Evolutionary conservation across 2,329 filamentous ascomycete genomes (phyloP), one percentile per base, ranked within the genome.

Genomic region (Mycosphaerelloides madeirae): DNA sequence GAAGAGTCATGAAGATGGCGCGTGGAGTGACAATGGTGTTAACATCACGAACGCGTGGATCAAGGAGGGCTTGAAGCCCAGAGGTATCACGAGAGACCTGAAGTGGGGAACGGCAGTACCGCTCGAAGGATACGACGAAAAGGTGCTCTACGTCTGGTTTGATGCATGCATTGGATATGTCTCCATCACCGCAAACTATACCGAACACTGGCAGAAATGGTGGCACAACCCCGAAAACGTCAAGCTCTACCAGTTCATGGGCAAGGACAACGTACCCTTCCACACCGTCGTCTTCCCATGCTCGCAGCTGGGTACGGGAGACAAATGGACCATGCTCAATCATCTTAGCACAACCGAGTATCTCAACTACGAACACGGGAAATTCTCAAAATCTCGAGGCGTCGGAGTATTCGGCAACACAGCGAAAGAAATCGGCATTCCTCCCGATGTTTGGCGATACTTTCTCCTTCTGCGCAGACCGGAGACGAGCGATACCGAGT

Each of bases 81-180:
- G 91, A 57, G 87, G 87, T 53, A 97, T 97, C 64, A 95, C 91
- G 11, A 76, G 91, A 65, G 91, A 97, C 72, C 74, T 96, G 48
- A 90, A 86, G 65, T 96, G 91, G 91, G 91, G 91, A 61, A 80
- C 79, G 6, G 74, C 77, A 2, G 77, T 81, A 11, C 78, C 78
- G 20, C 60, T 79, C 3, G 67, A 75, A 22, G 80, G 76, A 11
- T 85, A 83, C 58, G 79, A 84, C 52, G 75, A 83, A 52, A 87
- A 87, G 73, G 91, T 95, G 50, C 81, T 96, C 54, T 96, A 96
- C 62, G 89, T 95, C 48, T 87, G 84, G 88, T 88, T 96, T 63
- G 87, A 95, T 64, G 87, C 87, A 43, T 93, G 87, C 67, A 93
- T 95, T 60, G 90, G 90, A 15, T 96, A 96, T 65, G 83, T 89